These are phyloP conservation scores for Aspergillus flavus DNA, from an alignment of 2,329 filamentous ascomycete species.

Conservation along the genomic window DNA sequence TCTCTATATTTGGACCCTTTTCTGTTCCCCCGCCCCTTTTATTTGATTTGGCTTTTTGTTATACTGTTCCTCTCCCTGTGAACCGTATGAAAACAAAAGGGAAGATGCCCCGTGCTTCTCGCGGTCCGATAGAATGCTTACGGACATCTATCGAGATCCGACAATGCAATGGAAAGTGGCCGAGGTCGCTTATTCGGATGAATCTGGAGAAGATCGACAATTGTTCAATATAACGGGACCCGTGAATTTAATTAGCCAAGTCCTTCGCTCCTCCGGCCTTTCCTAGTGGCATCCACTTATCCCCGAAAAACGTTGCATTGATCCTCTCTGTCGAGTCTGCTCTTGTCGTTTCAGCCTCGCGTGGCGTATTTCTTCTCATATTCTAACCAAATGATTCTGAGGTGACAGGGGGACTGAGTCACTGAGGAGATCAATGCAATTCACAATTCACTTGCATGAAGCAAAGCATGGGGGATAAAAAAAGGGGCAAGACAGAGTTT, in stretches of 20 bases:
- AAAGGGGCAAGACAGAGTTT: not conserved
- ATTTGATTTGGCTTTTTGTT: not conserved
- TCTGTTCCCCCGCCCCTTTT: not conserved
- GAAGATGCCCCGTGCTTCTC: not conserved
- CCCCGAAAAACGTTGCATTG: not conserved
- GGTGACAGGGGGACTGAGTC: not conserved
- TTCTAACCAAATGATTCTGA: too few relatives aligned
- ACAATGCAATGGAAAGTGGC: constrained; percentile 1
- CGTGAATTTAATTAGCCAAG: constrained; percentile 4
- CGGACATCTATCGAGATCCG: not conserved
- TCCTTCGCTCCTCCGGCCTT: not conserved
- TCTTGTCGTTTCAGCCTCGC: not conserved
- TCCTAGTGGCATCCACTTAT: constrained; percentile 1
- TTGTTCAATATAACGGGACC: not conserved
- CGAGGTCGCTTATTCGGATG: not conserved
- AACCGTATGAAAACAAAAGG: not conserved
- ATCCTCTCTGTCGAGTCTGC: not conserved
- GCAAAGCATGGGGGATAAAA: not conserved
- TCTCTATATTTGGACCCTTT: constrained; percentile 8
- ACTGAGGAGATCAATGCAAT: not conserved
- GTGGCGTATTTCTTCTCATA: not conserved
- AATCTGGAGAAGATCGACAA: constrained; percentile 3
- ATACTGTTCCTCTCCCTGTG: not conserved
- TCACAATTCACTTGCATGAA: not conserved
- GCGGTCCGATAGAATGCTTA: too few relatives aligned